Conservation (phyloP, 257 asterid species). For the Scutellaria minor region DNA sequence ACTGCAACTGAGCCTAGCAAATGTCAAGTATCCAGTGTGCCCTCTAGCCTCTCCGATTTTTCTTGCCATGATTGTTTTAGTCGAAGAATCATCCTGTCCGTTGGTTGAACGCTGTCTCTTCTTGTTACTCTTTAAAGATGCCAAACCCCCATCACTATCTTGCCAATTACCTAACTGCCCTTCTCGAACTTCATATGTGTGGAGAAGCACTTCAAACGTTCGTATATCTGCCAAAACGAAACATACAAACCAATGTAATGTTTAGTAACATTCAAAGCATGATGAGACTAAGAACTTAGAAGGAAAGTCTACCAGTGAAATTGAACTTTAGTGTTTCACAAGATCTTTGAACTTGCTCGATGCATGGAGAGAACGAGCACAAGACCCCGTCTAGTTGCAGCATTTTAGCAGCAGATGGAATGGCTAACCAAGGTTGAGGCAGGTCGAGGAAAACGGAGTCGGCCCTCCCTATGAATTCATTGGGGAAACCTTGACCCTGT, state of each 20-base stretch:
- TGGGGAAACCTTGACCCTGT: conserved; percentile 96
- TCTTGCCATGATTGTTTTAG: conserved; percentile 58
- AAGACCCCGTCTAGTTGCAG: conserved; percentile 86
- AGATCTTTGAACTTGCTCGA: conserved; percentile 93
- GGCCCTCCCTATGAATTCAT: conserved; percentile 64
- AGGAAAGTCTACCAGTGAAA: conserved; percentile 62
- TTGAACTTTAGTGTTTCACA: conserved; percentile 68
- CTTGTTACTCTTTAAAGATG: conserved; percentile 56
- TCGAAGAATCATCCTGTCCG: conserved; percentile 47
- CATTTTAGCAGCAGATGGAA: conserved; percentile 91
- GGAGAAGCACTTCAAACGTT: conserved; percentile 89
- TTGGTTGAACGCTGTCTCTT: conserved; percentile 67
- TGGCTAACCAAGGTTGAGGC: conserved; percentile 98
- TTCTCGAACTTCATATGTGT: conserved; percentile 79
- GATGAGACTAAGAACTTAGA: background rate
- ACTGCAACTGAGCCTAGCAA: conserved; percentile 75
- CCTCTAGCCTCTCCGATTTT: conserved; percentile 85
- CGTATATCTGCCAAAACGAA: conserved; percentile 62
- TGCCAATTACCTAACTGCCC: conserved; percentile 60
- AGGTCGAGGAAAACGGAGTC: conserved; percentile 92
- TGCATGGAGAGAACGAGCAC: conserved; percentile 98
- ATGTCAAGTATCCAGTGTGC: conserved; percentile 93
- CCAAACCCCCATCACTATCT: conserved; percentile 48
- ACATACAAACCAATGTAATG: conserved; percentile 8
- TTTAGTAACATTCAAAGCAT: background rate